A percentile compares a stretch with the other conserved stretches of the same genome.
Conservation (phyloP, 305 asterid genomes). For the Solanum hybrid region DNA sequence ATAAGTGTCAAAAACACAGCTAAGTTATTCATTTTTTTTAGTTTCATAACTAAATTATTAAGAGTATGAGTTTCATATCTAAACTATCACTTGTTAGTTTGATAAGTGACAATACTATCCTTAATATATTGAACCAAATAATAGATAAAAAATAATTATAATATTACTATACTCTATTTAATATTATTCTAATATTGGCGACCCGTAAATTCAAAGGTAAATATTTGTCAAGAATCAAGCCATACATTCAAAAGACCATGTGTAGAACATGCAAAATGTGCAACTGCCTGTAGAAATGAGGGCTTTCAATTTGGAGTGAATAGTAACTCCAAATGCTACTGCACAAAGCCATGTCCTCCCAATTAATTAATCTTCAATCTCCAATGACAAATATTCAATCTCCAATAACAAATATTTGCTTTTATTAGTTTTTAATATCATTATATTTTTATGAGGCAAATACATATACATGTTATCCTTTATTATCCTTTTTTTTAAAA, state of each 20-base stretch:
- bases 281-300: background rate
- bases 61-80: too few species aligned
- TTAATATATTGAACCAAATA: background rate
- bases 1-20: background rate
- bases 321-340: background rate
- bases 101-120: background rate
- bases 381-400: too few species aligned
- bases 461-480: too few species aligned
- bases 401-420: background rate
- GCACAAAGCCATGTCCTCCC: background rate
- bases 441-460: background rate
- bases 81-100: background rate
- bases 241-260: background rate
- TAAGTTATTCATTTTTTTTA: too few species aligned
- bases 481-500: too few species aligned
- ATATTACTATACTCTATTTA: background rate
- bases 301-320: background rate
- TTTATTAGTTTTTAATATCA: background rate
- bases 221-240: background rate
- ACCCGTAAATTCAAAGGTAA: too few species aligned
- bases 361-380: background rate
- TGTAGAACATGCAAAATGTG: background rate
- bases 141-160: background rate
- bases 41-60: too few species aligned
- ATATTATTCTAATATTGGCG: too few species aligned